Evolutionary conservation across 2,329 filamentous ascomycete genomes (phyloP).

Genomic region (Trichoderma arundinaceum): DNA sequence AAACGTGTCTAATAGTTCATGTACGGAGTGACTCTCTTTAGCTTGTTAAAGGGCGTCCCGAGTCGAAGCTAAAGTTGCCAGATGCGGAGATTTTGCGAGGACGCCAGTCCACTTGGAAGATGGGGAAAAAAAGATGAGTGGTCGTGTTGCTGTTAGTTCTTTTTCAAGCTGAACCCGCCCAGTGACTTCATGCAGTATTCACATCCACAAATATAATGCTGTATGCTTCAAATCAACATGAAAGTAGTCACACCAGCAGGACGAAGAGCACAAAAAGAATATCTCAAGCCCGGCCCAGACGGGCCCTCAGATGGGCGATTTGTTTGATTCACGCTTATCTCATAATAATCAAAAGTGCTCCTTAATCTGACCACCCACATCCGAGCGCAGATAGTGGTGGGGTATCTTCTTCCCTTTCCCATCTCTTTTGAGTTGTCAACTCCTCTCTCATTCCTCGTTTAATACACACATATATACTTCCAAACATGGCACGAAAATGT

Average conservation of each 20-base stretch:
- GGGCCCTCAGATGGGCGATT: slow-evolving; percentile 1
- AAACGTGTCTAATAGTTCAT: neutral
- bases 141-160: too few relatives aligned
- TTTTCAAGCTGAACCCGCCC: too few relatives aligned
- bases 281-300: slow-evolving; percentile 8
- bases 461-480: neutral
- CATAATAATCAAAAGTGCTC: slow-evolving; percentile 24
- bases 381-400: slow-evolving; percentile 23
- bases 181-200: too few relatives aligned
- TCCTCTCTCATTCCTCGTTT: neutral
- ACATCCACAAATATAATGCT: too few relatives aligned
- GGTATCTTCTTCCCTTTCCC: slow-evolving; percentile 21
- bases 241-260: too few relatives aligned
- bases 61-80: neutral
- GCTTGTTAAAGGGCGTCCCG: neutral
- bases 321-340: slow-evolving; percentile 15
- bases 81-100: neutral
- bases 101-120: too few relatives aligned
- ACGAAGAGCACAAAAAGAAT: neutral
- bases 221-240: too few relatives aligned
- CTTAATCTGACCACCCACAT: slow-evolving; percentile 24
- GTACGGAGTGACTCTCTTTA: neutral
- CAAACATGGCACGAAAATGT: neutral
- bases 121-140: too few relatives aligned
- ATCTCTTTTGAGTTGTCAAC: neutral